These are phyloP conservation scores for Debaryomyces singareniensis DNA, from an alignment of 1,139 yeast genomes.

Conservation along the genomic window DNA sequence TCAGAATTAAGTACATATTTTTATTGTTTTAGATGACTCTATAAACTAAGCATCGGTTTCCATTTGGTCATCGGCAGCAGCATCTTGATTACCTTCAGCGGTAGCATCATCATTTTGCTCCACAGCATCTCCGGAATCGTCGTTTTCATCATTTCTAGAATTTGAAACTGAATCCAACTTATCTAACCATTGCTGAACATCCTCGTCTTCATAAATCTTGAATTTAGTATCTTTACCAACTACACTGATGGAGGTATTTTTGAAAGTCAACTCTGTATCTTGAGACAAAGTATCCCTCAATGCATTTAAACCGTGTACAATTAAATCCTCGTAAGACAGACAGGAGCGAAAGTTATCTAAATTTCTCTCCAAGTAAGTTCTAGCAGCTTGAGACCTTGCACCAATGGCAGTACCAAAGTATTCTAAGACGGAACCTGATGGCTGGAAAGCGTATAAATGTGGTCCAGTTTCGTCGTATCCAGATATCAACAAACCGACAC, in stretches of 20 bases:
- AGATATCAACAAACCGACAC: slow-evolving; percentile 88
- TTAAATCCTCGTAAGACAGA: slow-evolving; percentile 63
- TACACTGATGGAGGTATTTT: slow-evolving; percentile 85
- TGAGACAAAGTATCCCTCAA: slow-evolving; percentile 90
- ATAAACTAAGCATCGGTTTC: slow-evolving; percentile 42
- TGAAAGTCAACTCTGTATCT: slow-evolving; percentile 80
- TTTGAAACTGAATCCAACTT: slow-evolving; percentile 57
- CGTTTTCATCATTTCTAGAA: slow-evolving; percentile 39
- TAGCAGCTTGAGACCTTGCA: slow-evolving; percentile 93
- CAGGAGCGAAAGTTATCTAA: slow-evolving; percentile 57
- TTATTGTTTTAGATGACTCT: neutral
- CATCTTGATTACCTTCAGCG: slow-evolving; percentile 7
- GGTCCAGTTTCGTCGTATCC: slow-evolving; percentile 95
- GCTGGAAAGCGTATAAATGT: slow-evolving; percentile 90
- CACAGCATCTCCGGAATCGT: slow-evolving; percentile 25
- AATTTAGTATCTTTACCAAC: slow-evolving; percentile 79
- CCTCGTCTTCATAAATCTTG: slow-evolving; percentile 78
- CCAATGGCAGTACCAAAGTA: slow-evolving; percentile 95
- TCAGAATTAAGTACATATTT: neutral
- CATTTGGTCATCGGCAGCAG: slow-evolving; percentile 37
- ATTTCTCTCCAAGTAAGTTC: slow-evolving; percentile 88
- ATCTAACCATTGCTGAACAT: slow-evolving; percentile 74
- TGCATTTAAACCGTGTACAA: slow-evolving; percentile 84
- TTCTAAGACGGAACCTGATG: slow-evolving; percentile 90
- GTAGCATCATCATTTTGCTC: slow-evolving; percentile 5